Evolutionary conservation across 352 stramenopile genomes (phyloP).

Genomic region (Peronosclerospora sorghi): DNA sequence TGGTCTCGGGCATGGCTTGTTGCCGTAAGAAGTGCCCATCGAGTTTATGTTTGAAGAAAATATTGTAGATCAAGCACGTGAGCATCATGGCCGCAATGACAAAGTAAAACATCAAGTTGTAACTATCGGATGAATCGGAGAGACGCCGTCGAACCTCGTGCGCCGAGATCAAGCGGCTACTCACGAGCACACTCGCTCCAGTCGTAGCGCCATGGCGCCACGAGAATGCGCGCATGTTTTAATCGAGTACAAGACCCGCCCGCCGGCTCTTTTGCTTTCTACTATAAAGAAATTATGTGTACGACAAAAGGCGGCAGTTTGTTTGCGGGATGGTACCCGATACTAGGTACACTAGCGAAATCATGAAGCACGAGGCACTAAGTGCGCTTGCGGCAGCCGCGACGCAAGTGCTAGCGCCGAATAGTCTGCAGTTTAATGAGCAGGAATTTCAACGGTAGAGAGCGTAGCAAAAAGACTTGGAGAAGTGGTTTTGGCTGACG

Average conservation of each 20-base stretch:
- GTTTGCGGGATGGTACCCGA: background rate
- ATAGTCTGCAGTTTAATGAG: conserved; percentile 66
- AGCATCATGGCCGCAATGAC: conserved; percentile 82
- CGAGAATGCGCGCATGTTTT: conserved; percentile 13
- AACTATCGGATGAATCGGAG: conserved; percentile 40
- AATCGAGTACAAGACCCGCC: no score
- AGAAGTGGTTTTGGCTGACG: background rate
- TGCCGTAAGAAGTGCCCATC: conserved; percentile 61
- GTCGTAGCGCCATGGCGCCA: background rate
- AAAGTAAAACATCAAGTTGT: conserved; percentile 87
- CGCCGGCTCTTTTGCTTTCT: background rate
- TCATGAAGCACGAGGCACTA: conserved; percentile 8
- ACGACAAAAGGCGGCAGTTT: background rate
- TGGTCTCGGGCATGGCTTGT: conserved; percentile 65
- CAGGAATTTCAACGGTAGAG: conserved; percentile 57
- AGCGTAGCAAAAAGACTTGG: background rate
- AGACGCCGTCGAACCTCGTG: conserved; percentile 12
- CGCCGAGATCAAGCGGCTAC: background rate
- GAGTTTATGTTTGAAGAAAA: conserved; percentile 82
- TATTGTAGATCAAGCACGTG: conserved; percentile 81
- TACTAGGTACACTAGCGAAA: background rate
- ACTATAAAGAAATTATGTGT: background rate
- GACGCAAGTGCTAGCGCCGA: conserved; percentile 46
- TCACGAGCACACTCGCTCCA: background rate
- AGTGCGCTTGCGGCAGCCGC: conserved; percentile 28